phyloP scores from a whole-genome alignment of 1,139 yeast genomes.

The Yamadazyma sp. region DNA sequence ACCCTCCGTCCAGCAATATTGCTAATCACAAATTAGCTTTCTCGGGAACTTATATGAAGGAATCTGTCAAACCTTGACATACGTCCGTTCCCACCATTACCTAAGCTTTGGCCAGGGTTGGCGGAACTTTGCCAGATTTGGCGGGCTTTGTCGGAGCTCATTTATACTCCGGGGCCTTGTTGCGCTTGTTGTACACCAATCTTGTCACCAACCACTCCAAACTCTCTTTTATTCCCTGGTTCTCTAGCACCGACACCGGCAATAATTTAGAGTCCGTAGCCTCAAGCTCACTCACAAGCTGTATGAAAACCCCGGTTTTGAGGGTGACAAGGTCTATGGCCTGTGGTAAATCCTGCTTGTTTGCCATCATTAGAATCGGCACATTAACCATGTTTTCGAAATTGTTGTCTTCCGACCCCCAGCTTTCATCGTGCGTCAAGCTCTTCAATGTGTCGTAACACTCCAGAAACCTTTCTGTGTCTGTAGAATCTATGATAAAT shows the following conservation, averaged over 20 bases:
- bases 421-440: conserved; percentile 43
- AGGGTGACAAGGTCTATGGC: conserved; percentile 74
- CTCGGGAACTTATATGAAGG: background rate
- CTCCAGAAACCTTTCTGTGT: conserved; percentile 77
- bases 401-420: conserved; percentile 43
- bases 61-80: background rate
- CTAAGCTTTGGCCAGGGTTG: no score
- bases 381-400: conserved; percentile 59
- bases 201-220: conserved; percentile 86
- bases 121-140: no score
- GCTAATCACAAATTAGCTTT: background rate
- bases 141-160: conserved; percentile 9
- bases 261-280: conserved; percentile 89
- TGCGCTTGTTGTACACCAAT: conserved; percentile 70
- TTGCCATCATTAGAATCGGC: conserved; percentile 91
- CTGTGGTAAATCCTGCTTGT: conserved; percentile 84
- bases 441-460: conserved; percentile 63
- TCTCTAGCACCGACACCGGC: conserved; percentile 86
- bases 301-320: conserved; percentile 79
- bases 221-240: conserved; percentile 83
- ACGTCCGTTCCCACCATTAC: no score
- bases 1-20: background rate
- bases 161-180: conserved; percentile 65
- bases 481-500: conserved; percentile 90
- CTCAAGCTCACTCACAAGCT: conserved; percentile 74